A percentile compares a stretch with the other conserved stretches of the same genome.
Conservation (phyloP, 2,329 filamentous ascomycete species). For the Diplodia mutila region DNA sequence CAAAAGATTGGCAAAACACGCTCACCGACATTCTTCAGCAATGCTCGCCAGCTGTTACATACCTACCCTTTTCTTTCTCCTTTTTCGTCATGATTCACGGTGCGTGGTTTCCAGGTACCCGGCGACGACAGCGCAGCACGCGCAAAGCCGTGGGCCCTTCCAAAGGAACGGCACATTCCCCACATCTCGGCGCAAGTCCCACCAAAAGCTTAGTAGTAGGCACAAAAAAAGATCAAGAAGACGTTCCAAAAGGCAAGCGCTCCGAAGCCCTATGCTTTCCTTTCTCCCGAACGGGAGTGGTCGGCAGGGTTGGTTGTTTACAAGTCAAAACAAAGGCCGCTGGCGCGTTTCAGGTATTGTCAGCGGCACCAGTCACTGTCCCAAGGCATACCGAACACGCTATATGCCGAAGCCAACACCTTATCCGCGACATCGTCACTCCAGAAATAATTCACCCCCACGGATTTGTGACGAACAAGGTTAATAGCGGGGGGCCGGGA, state of each 20-base stretch:
- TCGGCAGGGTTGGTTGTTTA: neutral
- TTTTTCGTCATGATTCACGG: neutral
- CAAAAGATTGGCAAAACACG: neutral
- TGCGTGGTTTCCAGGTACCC: neutral
- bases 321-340: neutral
- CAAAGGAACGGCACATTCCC: too few species aligned
- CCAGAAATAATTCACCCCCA: neutral
- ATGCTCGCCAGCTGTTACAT: neutral
- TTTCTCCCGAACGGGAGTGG: neutral
- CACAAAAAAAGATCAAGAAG: neutral
- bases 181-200: neutral
- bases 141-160: neutral
- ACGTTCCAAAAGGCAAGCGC: neutral
- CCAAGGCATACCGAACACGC: neutral
- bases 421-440: neutral
- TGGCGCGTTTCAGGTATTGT: constrained; percentile 8
- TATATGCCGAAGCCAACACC: neutral
- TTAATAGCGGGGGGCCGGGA: neutral
- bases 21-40: neutral
- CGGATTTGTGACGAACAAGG: neutral
- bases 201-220: neutral
- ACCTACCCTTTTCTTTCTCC: neutral
- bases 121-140: neutral
- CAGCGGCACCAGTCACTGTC: neutral
- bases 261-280: neutral